phyloP scores from a whole-genome alignment of 23 red algal genomes.

The Gracilaria caudata region DNA sequence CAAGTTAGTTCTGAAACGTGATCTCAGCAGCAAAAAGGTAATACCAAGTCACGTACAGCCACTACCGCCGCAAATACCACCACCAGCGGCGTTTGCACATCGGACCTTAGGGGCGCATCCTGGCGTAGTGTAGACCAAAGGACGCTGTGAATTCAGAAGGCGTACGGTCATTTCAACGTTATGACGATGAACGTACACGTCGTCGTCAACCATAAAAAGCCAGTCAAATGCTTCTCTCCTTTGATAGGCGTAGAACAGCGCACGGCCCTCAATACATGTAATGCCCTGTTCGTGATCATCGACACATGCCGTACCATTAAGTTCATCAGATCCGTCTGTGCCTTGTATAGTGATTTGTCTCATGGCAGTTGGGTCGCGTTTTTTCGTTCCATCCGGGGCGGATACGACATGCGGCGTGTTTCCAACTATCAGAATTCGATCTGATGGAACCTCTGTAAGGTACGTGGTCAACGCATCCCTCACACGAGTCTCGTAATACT shows the following conservation, averaged over 20 bases:
- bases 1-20: not conserved
- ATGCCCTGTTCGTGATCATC: not conserved
- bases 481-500: conserved; percentile 7
- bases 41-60: not conserved
- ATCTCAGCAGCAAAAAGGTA: not conserved
- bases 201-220: conserved; percentile 13
- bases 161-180: not conserved
- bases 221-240: not conserved
- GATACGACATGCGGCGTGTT: not conserved
- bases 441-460: not conserved
- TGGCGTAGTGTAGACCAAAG: not conserved
- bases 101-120: conserved; percentile 1
- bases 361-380: not conserved
- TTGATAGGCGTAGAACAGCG: conserved; percentile 4
- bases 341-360: not conserved
- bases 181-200: conserved; percentile 2
- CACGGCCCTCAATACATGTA: conserved; percentile 13
- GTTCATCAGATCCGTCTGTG: not conserved
- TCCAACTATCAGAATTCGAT: conserved; percentile 5
- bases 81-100: not conserved
- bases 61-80: not conserved
- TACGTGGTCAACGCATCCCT: not conserved
- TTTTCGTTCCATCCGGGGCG: not conserved
- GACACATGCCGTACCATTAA: not conserved
- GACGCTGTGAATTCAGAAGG: not conserved